Evolutionary conservation across 2,329 filamentous ascomycete species (phyloP).

Genomic region (Cladorrhinum sp.): DNA sequence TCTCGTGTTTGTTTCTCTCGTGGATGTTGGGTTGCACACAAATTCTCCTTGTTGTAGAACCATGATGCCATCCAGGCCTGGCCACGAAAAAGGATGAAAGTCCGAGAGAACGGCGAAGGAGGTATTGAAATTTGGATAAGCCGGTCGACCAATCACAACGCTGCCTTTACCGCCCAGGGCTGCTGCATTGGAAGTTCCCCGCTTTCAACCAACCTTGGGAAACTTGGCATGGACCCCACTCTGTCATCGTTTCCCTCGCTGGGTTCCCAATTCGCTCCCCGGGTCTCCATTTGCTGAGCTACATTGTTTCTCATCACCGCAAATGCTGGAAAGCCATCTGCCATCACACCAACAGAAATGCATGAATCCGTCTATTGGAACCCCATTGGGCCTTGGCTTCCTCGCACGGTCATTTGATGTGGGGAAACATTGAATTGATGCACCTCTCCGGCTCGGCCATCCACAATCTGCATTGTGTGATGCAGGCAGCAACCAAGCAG

Average conservation of each 20-base stretch:
- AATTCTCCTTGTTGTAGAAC: neutral
- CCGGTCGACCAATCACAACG: slow-evolving; percentile 18
- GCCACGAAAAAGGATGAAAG: neutral
- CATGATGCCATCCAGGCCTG: neutral
- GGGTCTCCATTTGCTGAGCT: slow-evolving; percentile 16
- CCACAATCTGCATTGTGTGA: slow-evolving; percentile 11
- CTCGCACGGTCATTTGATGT: neutral
- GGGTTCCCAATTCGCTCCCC: slow-evolving; percentile 6
- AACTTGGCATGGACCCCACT: slow-evolving; percentile 9
- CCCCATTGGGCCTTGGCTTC: neutral
- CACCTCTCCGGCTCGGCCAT: slow-evolving; percentile 2
- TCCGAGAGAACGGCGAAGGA: neutral
- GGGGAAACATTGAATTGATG: slow-evolving; percentile 2
- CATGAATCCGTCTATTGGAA: slow-evolving; percentile 11
- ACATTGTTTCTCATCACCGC: slow-evolving; percentile 13
- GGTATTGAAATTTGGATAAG: neutral
- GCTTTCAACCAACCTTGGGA: slow-evolving; percentile 9
- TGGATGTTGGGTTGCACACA: neutral
- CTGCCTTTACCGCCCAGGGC: slow-evolving; percentile 18
- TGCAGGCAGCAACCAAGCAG: slow-evolving; percentile 11
- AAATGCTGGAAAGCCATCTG: slow-evolving; percentile 17
- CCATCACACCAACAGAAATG: slow-evolving; percentile 4
- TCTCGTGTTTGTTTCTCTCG: neutral
- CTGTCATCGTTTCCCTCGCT: slow-evolving; percentile 6
- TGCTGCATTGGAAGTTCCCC: neutral